Evolutionary conservation across 1,139 yeast species (phyloP), one percentile per base, ranked within the genome.

Genomic region (Protomyces inouyei): DNA sequence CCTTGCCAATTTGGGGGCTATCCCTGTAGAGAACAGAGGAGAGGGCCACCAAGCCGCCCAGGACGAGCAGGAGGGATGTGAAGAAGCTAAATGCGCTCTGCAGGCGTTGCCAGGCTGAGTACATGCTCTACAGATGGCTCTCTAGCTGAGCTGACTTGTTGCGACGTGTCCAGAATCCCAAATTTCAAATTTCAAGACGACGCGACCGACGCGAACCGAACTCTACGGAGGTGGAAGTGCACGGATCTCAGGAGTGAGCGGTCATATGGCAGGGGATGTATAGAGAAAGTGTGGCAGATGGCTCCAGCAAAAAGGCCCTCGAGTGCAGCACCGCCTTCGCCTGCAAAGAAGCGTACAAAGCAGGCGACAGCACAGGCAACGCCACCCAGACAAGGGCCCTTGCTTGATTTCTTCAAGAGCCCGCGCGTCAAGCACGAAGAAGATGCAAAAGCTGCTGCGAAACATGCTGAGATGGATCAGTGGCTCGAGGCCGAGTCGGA

Each of bases 51-150:
- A 59, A 40, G 36, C 32, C 37, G 10, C 48, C 52, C 16, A 61
- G 57, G 4, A 46, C 52, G n/a, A 61, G 45, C 35, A 61, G 48
- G 48, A 61, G 61, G 38, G 65, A 37, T 55, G 61, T 61, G 43
- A 61, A 61, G 23, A 61, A 46, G 18, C 64, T 57, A 35, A 60
- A 60, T 40, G 54, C 54, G 14, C 21, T 48, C 54, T 55, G 59
- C 9, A 40, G 48, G 8, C 64, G 45, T 38, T 60, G 64, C 21
- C 53, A 51, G 37, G 53, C 35, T 3, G 57, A 53, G 59, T 60
- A 55, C 64, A 63, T 53, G 23, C 16, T 43, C 36, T 25, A 35
- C 16, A n/a, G 55, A 21, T 25, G 21, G 37, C 21, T 12, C 37
- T n/a, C 23, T 18, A 14, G 52, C 5, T 18, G n/a, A 23, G 28